Percentiles rank a stretch among this genome's conserved stretches.
Evolutionary conservation across 2,329 filamentous ascomycete genomes (phyloP).

Genomic region (Aschersonia sp.): DNA sequence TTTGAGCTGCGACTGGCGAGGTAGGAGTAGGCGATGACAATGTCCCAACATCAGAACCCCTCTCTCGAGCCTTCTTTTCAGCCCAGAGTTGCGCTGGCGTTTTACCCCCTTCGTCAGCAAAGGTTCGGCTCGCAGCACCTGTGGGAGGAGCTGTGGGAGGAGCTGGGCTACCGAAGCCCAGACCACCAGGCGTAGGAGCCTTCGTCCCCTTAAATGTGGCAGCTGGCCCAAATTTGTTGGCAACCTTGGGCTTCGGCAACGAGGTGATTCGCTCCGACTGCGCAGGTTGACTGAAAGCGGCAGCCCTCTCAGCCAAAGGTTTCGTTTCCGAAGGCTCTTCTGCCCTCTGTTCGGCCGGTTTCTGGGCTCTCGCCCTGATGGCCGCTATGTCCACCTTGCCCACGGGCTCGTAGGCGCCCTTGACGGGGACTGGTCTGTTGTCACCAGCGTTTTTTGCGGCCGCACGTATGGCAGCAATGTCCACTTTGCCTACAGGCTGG

Average conservation of each 20-base stretch:
- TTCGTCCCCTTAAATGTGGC: constrained; percentile 76
- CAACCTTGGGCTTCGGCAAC: constrained; percentile 87
- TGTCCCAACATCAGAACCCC: constrained; percentile 31
- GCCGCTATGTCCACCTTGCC: constrained; percentile 96
- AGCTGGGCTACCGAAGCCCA: constrained; percentile 45
- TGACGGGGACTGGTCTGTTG: constrained; percentile 71
- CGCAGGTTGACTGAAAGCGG: constrained; percentile 47
- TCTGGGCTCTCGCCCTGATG: constrained; percentile 73
- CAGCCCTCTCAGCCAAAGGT: constrained; percentile 59
- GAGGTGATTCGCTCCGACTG: constrained; percentile 70
- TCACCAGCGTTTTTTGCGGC: constrained; percentile 57
- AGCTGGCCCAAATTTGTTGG: constrained; percentile 68
- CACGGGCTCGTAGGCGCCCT: constrained; percentile 85
- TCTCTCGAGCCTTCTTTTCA: constrained; percentile 82
- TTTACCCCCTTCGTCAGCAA: constrained; percentile 89
- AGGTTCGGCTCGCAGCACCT: constrained; percentile 75
- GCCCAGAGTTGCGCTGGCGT: constrained; percentile 95
- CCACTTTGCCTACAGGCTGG: constrained; percentile 92
- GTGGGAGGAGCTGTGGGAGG: constrained; percentile 44
- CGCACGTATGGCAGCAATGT: constrained; percentile 78
- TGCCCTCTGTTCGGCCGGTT: constrained; percentile 27
- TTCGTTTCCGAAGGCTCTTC: constrained; percentile 28
- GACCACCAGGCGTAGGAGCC: constrained; percentile 60
- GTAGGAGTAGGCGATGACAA: constrained; percentile 26
- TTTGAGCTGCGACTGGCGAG: constrained; percentile 49